Base-by-base conservation (phyloP, 768 basidiomycete genomes). In the Lepiota brunneoincarnata region DNA sequence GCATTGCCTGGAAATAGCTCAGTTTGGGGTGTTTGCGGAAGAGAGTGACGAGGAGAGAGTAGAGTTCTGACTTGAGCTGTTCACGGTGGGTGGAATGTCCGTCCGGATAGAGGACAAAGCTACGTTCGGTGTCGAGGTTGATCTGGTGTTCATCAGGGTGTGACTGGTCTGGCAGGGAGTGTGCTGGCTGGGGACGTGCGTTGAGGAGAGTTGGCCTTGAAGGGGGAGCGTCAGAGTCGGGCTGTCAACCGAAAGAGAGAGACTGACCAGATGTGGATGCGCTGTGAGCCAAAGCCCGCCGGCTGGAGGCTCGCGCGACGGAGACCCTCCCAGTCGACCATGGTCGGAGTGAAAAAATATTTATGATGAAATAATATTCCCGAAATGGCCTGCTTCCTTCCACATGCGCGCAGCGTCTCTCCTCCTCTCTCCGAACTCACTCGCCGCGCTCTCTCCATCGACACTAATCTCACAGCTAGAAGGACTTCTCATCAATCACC, bases 101-200 rank as follows among this genome's bases (percentile, higher is more conserved):
- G 42, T 28, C n/a, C 23, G 94, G 91, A 71, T 96, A 98, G 57
- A 93, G 75, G 51, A 97, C 91, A 63, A 98, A 98, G 59, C 92
- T 93, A 44, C 94, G 83, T 69, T 94, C 86, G 1, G 94, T 96
- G 69, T 97, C 94, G 31, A 96, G 79, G 54, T 75, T 71, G 57
- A 97, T 92, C 70, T 97, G 94, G 12, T 79, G 83, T 70, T 96
- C 94, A 65, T 97, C 94, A 3, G 69, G 71, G 64, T 93, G 91
- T 20, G 74, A 57, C 35, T 51, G 20, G 6, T 18, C 49, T 46
- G n/a, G 44, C 45, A 35, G 6, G 34, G 23, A 39, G 28, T 18
- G 49, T 15, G 58, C 48, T 41, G 49, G 21, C 31, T 17, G n/a
- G 28, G 44, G 15, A 4, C 38, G 36, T 35, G 60, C 66, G 42